phyloP scores from a whole-genome alignment of 148 eudicot genomes.

The Fagopyrum tataricum region DNA sequence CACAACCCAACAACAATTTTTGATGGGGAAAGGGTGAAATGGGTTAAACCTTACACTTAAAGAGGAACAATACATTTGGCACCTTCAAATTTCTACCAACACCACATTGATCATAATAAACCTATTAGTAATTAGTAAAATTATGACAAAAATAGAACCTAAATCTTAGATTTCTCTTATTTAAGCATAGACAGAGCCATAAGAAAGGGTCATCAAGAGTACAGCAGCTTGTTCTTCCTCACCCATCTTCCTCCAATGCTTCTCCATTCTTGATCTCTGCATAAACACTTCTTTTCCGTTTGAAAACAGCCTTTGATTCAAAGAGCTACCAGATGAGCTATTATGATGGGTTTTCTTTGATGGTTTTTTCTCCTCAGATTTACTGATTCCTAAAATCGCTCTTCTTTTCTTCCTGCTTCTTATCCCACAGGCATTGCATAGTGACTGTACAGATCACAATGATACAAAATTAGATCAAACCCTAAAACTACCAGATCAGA shows the following conservation, averaged over 20 bases:
- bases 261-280: conserved; percentile 60
- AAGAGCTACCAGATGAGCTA: conserved; percentile 23
- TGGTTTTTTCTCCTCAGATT: conserved; percentile 46
- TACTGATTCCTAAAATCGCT: conserved; percentile 52
- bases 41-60: neutral
- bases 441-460: conserved; percentile 40
- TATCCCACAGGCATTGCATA: conserved; percentile 98
- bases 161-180: neutral
- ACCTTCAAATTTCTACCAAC: conserved; percentile 6
- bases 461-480: neutral
- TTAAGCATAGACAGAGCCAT: conserved; percentile 14
- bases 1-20: conserved; percentile 10
- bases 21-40: conserved; percentile 1
- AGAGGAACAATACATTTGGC: neutral
- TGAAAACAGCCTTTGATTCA: conserved; percentile 50
- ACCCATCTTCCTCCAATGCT: conserved; percentile 37
- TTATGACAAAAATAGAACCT: neutral
- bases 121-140: conserved; percentile 13
- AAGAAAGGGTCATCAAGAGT: conserved; percentile 8
- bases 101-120: conserved; percentile 1
- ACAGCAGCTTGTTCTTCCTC: conserved; percentile 15
- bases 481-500: conserved; percentile 14
- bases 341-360: conserved; percentile 27
- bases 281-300: conserved; percentile 55
- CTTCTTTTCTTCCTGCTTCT: conserved; percentile 86